Base-by-base conservation (phyloP, 2,329 filamentous ascomycete species). In the Aspergillus sp. region DNA sequence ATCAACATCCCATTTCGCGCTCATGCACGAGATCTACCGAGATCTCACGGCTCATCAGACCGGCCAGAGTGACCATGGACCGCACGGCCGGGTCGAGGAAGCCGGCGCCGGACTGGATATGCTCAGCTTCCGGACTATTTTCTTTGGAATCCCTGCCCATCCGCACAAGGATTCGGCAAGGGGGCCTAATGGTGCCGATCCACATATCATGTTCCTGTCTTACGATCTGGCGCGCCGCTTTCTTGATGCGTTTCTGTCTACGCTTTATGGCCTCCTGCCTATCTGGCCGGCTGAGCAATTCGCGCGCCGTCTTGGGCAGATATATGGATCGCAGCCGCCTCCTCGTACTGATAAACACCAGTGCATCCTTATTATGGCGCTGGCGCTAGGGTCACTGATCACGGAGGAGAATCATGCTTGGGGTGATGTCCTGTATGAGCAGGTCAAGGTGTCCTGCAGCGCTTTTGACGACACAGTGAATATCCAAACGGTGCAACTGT, bases 1-100 rank as follows among this genome's bases (percentile, higher is more conserved):
- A 0, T 75, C 78, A 0, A 78, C 78, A 0, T 80, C 78, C 0
- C 78, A 80, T 60, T 80, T 80, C 33, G 72, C 77, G 0, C 70
- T 80, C 1, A 74, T 76, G 67, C 73, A 76, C 40, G 67, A 74
- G 21, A 68, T 76, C 11, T 76, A 76, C 48, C 62, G 70, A 1
- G 71, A 71, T 27, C 57, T 76, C 9, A 60, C 72, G 8, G 65
- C 65, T 3, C 60, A 65, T 33, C 63, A 61, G 31, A 53, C 57
- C 3, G 52, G 52, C n/a, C 61, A 59, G 17, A 55, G 27, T 19
- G 31, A 31, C 31, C 60, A 62, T 14, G 57, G 64, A 21, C 64
- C 69, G 4, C 66, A 66, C n/a, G 64, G 66, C 4, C 71, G 71
- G 23, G 72, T 76, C 3, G 71, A 75, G 52, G 72, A 76, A 61